These are phyloP conservation scores for Zhuliangozyma blackwelliae DNA, from an alignment of 1,139 yeast genomes.

Conservation along the genomic window DNA sequence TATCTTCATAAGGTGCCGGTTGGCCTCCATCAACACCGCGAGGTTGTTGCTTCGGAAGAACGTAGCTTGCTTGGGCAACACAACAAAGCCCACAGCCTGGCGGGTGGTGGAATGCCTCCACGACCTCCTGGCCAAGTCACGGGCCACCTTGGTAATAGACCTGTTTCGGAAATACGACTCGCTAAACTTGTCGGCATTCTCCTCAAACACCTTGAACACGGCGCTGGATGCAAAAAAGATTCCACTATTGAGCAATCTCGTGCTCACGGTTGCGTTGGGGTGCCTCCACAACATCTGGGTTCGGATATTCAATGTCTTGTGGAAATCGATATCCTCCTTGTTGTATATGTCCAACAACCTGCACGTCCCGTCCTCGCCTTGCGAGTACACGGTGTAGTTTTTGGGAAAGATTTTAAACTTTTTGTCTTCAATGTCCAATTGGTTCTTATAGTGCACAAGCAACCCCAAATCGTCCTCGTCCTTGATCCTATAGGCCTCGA, in stretches of 20 bases:
- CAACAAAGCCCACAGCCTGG: slow-evolving; percentile 61
- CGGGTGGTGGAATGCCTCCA: slow-evolving; percentile 72
- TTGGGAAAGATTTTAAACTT: slow-evolving; percentile 53
- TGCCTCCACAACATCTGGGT: slow-evolving; percentile 88
- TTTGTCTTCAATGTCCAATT: slow-evolving; percentile 72
- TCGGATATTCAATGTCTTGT: slow-evolving; percentile 70
- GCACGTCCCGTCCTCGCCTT: slow-evolving; percentile 43
- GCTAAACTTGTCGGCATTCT: slow-evolving; percentile 27
- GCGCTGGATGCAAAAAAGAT: slow-evolving; percentile 70
- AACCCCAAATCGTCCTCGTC: slow-evolving; percentile 64
- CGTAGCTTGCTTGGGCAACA: slow-evolving; percentile 59
- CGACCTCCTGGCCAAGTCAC: slow-evolving; percentile 86
- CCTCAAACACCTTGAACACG: slow-evolving; percentile 37
- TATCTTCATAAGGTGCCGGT: slow-evolving; percentile 65
- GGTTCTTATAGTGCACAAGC: slow-evolving; percentile 67
- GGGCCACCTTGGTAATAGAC: slow-evolving; percentile 64
- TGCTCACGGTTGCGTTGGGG: slow-evolving; percentile 73
- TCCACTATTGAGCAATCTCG: slow-evolving; percentile 69
- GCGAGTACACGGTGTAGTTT: slow-evolving; percentile 41
- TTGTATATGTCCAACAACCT: slow-evolving; percentile 69
- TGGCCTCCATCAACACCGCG: slow-evolving; percentile 87
- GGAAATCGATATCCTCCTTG: slow-evolving; percentile 58
- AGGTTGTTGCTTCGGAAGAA: slow-evolving; percentile 77
- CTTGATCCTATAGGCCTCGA: slow-evolving; percentile 77
- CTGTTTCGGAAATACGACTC: slow-evolving; percentile 39